Evolutionary conservation across 2,329 filamentous ascomycete genomes (phyloP).

Genomic region (Colletotrichum paranaense): DNA sequence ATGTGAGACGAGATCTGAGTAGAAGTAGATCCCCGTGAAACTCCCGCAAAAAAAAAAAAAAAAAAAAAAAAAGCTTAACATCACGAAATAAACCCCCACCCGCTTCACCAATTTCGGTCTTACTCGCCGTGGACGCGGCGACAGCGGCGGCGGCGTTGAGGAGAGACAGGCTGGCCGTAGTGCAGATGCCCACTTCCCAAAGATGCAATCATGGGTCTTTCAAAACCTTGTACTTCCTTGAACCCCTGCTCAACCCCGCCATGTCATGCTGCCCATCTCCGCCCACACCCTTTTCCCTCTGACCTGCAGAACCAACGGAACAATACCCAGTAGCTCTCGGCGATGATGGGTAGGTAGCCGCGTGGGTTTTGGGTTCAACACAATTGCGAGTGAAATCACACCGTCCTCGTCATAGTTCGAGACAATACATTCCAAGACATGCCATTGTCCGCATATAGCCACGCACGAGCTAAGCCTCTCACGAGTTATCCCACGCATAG

Average conservation of each 20-base stretch:
- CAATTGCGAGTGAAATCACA: neutral
- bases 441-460: neutral
- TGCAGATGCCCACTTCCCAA: constrained; percentile 20
- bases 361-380: neutral
- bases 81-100: neutral
- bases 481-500: neutral
- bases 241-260: constrained; percentile 29
- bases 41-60: neutral
- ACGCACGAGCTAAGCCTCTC: neutral
- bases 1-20: neutral
- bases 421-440: neutral
- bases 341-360: neutral
- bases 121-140: constrained; percentile 9
- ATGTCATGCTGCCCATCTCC: constrained; percentile 30
- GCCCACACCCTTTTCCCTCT: constrained; percentile 8
- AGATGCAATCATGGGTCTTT: constrained; percentile 27
- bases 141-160: neutral
- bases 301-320: constrained; percentile 1
- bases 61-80: neutral
- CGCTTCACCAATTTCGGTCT: neutral
- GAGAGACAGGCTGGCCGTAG: neutral
- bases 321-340: neutral
- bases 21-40: constrained; percentile 19
- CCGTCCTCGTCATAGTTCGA: neutral
- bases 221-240: neutral